Base-by-base conservation (phyloP, 1,284 basidiomycete species). In the Bjerkandera adusta region DNA sequence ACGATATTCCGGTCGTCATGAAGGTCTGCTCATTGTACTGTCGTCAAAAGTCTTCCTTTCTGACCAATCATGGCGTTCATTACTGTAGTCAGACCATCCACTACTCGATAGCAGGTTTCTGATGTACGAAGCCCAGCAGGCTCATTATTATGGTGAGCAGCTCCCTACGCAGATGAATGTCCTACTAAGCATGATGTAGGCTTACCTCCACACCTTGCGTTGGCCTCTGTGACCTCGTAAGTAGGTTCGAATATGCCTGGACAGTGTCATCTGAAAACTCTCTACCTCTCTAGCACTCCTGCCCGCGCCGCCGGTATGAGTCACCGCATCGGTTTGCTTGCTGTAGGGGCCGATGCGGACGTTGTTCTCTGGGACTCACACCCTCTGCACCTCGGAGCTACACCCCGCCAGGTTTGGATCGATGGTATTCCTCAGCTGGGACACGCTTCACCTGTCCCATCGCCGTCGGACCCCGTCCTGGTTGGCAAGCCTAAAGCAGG, bases 81-180 rank as follows among this genome's bases (percentile, higher is more conserved):
- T n/a, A n/a, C 33, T 24, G 22, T 44, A 87, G 85, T 85, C 82
- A 45, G 83, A 87, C 49, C 83, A 87, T 54, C 79, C 81, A 13
- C 76, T 81, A 3, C 50, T 90, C 18, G 85, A 94, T 60, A 89
- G 86, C 32, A 79, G 93, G 3, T 82, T 85, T 58, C 70, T 97
- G 11, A 61, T 92, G 7, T 86, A 81, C 59, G 92, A 97, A 64
- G 92, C 93, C 0, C 89, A 92, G 48, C 89, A 93, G 64, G 91
- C 89, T 1, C 85, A 93, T 60, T 85, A 89, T 62, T 95, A 81
- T 55, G 83, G 62, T 64, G 48, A 7, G n/a, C n/a, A n/a, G n/a
- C n/a, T n/a, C n/a, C n/a, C n/a, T n/a, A n/a, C n/a, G n/a, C n/a
- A n/a, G n/a, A n/a, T n/a, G n/a, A n/a, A n/a, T n/a, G n/a, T n/a